phyloP scores from a whole-genome alignment of 257 asterid genomes.

The Nicotiana noctiflora region DNA sequence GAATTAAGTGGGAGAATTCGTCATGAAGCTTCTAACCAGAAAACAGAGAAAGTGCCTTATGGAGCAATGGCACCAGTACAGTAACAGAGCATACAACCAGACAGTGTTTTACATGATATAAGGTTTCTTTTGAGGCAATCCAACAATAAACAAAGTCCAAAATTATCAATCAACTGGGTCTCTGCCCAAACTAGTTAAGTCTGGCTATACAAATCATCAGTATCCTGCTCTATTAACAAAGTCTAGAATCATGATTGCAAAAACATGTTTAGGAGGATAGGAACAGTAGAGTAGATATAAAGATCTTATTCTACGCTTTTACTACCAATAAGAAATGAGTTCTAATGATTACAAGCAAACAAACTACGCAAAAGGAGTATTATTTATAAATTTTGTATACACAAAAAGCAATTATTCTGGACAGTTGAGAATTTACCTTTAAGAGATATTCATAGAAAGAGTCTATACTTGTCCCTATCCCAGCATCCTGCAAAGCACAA shows the following conservation, averaged over 20 bases:
- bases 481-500: constrained; percentile 81
- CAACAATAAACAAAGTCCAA: background rate
- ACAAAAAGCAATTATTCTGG: background rate
- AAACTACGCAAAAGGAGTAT: background rate
- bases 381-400: background rate
- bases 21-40: background rate
- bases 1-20: background rate
- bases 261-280: background rate
- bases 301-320: background rate
- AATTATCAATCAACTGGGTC: background rate
- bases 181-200: background rate
- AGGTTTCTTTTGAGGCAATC: background rate
- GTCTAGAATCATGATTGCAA: background rate
- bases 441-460: constrained; percentile 94
- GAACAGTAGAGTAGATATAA: background rate
- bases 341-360: background rate
- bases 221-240: background rate
- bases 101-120: background rate
- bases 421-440: constrained; percentile 50
- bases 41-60: background rate
- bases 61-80: background rate
- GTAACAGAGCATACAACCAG: background rate
- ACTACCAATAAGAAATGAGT: background rate
- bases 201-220: background rate
- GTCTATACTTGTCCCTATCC: constrained; percentile 98